Evolutionary conservation across 139 green algal genomes (phyloP), one percentile per base, ranked within the genome.

Genomic region (Chlorella sp.): DNA sequence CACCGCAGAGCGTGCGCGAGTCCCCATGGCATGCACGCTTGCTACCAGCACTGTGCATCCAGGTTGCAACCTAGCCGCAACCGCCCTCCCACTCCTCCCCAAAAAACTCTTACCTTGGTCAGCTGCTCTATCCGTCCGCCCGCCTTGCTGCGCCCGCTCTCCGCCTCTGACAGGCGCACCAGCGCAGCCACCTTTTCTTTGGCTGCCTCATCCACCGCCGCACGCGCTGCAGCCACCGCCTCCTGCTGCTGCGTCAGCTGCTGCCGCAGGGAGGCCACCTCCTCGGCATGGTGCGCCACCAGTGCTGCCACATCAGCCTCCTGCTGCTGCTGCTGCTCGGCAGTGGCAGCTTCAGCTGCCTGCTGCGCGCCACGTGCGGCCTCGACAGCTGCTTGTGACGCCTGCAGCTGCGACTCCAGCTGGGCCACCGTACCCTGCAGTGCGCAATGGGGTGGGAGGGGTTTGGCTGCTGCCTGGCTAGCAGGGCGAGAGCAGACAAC

Each of bases 121-220:
- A 86, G 70, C 51, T 60, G 69, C 69, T 72, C 69, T 21, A 86
- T 86, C 11, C 68, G 39, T 17, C 67, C 38, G 41, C 60, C 74
- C 16, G 75, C 82, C 62, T 83, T 83, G 23, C 47, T 30, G 0
- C 73, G 30, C 13, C 39, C 74, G 4, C 47, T 36, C 51, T 91
- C 85, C 23, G 85, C 57, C 11, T 82, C 70, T 13, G 79, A 83
- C 20, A 87, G 62, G 1, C 88, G 68, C 69, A 88, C 38, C 44
- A 89, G 56, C 21, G 85, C 88, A 13, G 80, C 47, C 47, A 86
- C 85, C 55, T 89, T 89, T 30, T 90, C 62, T 73, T 85, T 38
- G 12, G 78, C 64, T 20, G 71, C 87, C 83, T 90, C 67, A 36
- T 85, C 80, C 0, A 51, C 65, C 51, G 78, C 68, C 44, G 21